These are phyloP conservation scores for Ilyonectria destructans DNA, from an alignment of 2,329 filamentous ascomycete genomes.

Conservation along the genomic window DNA sequence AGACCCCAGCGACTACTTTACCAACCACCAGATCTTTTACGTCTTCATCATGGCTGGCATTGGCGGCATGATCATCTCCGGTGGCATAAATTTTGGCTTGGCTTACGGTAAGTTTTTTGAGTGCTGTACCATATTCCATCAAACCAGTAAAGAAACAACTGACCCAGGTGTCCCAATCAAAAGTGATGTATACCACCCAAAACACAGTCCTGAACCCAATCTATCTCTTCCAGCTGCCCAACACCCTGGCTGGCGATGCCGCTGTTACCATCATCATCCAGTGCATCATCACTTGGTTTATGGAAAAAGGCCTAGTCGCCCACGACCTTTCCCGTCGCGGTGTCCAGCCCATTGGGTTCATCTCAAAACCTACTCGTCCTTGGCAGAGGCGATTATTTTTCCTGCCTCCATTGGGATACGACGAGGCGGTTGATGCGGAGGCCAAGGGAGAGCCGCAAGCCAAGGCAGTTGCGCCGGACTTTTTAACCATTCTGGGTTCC, in stretches of 20 bases:
- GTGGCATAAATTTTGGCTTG: slow-evolving; percentile 67
- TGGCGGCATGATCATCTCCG: slow-evolving; percentile 64
- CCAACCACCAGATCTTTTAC: slow-evolving; percentile 64
- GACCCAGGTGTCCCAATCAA: background rate
- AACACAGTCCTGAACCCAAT: slow-evolving; percentile 58
- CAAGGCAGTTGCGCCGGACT: slow-evolving; percentile 6
- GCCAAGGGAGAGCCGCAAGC: slow-evolving; percentile 10
- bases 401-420: slow-evolving; percentile 14
- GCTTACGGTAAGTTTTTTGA: slow-evolving; percentile 61
- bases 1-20: slow-evolving; percentile 59
- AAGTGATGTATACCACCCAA: slow-evolving; percentile 65
- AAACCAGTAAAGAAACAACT: slow-evolving; percentile 4
- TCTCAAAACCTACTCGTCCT: slow-evolving; percentile 53
- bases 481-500: background rate
- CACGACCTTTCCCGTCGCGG: slow-evolving; percentile 63
- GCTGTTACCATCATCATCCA: slow-evolving; percentile 68
- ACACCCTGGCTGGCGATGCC: slow-evolving; percentile 66
- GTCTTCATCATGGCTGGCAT: slow-evolving; percentile 65
- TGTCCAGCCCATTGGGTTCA: slow-evolving; percentile 65
- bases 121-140: background rate
- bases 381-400: slow-evolving; percentile 60
- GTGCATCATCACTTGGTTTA: slow-evolving; percentile 67
- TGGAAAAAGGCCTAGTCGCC: slow-evolving; percentile 64
- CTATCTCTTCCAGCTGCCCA: slow-evolving; percentile 66
- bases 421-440: slow-evolving; percentile 8